Evolutionary conservation across 768 basidiomycete species (phyloP).

Genomic region (Mycena venus): DNA sequence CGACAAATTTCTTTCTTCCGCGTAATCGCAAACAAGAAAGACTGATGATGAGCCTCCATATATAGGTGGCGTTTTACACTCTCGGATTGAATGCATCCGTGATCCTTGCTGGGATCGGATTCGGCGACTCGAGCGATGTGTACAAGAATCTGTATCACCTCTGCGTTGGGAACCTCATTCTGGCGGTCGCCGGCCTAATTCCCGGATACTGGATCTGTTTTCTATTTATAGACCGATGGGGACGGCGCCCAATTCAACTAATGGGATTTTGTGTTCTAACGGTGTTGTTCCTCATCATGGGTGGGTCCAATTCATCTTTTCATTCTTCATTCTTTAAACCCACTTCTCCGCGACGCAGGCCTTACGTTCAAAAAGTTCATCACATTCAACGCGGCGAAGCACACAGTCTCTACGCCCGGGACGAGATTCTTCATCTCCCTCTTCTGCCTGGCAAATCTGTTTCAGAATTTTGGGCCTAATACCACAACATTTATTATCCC

Average conservation of each 20-base stretch:
- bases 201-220: conserved; percentile 81
- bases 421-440: conserved; percentile 80
- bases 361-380: conserved; percentile 74
- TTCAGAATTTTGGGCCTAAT: conserved; percentile 91
- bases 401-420: conserved; percentile 40
- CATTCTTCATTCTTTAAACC: background rate
- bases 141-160: conserved; percentile 74
- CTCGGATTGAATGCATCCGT: conserved; percentile 86
- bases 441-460: conserved; percentile 88
- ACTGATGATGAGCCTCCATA: background rate
- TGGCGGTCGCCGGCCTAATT: conserved; percentile 83
- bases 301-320: conserved; percentile 55
- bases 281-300: conserved; percentile 75
- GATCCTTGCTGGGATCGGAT: conserved; percentile 81
- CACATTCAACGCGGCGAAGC: conserved; percentile 31
- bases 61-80: conserved; percentile 87
- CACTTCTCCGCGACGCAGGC: conserved; percentile 45
- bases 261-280: conserved; percentile 82
- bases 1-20: background rate
- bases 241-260: conserved; percentile 84
- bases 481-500: conserved; percentile 86
- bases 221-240: conserved; percentile 81
- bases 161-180: conserved; percentile 80
- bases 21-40: too few species aligned
- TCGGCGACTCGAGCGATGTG: conserved; percentile 56